Evolutionary conservation across 345 rosid genomes (phyloP), one percentile per base, ranked within the genome.

Genomic region (Sonneratia alba): DNA sequence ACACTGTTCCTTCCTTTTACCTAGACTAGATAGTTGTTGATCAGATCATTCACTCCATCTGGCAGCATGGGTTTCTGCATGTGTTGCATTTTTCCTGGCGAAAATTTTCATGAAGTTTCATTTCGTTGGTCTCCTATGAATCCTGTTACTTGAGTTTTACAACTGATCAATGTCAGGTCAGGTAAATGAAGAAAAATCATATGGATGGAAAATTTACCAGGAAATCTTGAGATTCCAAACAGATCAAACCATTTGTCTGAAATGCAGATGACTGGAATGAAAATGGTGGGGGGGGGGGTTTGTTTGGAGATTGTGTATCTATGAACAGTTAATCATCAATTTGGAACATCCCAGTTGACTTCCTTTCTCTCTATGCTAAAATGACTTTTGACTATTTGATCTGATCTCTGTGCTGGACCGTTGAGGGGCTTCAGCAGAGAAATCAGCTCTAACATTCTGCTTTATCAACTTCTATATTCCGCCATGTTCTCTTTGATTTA

Each of bases 361-460:
- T 53, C 24, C 59, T 53, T 21, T 53, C 59, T 53, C n/a, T 18
- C 59, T 53, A 53, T 4, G 53, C 53, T 48, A 48, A 53, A 53
- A 7, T 53, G 7, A 53, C 10, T 18, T 49, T 49, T 21, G 22
- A 1, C 59, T 53, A 53, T 18, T 10, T 19, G 59, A 21, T 53
- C 59, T 21, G 24, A 53, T 53, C 8, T 53, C 59, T 53, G 59
- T 53, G 4, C 22, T 53, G n/a, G 6, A 53, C n/a, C 4, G 6
- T 53, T 21, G 59, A 53, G 59, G 59, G 22, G 22, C 24, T 53
- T 18, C 59, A 53, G 59, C n/a, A 21, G 22, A 53, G 59, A 53
- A 18, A 53, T 53, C 59, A 53, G 24, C 59, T 53, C 22, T 53
- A 49, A 22, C 59, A 53, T 53, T 62, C 66, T 62, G 66, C 66